Percentiles rank a stretch among this genome's conserved stretches.
Evolutionary conservation across 2,329 filamentous ascomycete species (phyloP).

Genomic region (Elsinoe australis): DNA sequence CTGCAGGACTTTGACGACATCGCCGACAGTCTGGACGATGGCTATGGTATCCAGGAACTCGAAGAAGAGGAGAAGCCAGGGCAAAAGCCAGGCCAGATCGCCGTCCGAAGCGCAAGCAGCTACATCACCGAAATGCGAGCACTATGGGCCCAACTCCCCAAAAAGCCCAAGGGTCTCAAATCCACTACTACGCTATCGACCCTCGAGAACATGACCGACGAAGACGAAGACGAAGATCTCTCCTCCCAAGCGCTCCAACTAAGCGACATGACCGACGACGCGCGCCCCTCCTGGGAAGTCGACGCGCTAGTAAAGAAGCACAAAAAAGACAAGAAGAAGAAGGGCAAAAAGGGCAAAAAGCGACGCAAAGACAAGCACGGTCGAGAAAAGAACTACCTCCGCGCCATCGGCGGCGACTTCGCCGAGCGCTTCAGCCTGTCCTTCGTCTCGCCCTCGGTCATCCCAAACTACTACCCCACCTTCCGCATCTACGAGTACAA

Average conservation of each 20-base stretch:
- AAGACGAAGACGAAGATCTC: not conserved
- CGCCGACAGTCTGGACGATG: constrained; percentile 47
- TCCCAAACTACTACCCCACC: constrained; percentile 70
- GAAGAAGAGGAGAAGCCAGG: constrained; percentile 30
- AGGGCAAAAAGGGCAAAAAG: constrained; percentile 35
- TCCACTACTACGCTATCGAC: not conserved
- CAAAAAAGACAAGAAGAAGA: constrained; percentile 28
- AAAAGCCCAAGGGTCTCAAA: constrained; percentile 22
- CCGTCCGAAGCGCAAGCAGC: constrained; percentile 59
- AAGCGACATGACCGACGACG: constrained; percentile 17
- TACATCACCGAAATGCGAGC: constrained; percentile 73
- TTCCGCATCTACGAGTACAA: constrained; percentile 94
- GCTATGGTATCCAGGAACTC: constrained; percentile 27
- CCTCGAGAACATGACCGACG: not conserved
- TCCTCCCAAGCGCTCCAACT: not conserved
- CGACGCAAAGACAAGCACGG: constrained; percentile 45
- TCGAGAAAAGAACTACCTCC: constrained; percentile 45
- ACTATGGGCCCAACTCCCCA: constrained; percentile 69
- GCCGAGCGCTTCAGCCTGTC: constrained; percentile 79
- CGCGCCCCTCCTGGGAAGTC: constrained; percentile 20
- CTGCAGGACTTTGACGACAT: constrained; percentile 78
- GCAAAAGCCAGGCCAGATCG: constrained; percentile 48
- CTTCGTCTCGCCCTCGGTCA: constrained; percentile 74
- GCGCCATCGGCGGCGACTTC: constrained; percentile 69
- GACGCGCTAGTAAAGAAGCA: constrained; percentile 23